phyloP scores from a whole-genome alignment of 352 stramenopile species.

The Phytophthora tubulina region DNA sequence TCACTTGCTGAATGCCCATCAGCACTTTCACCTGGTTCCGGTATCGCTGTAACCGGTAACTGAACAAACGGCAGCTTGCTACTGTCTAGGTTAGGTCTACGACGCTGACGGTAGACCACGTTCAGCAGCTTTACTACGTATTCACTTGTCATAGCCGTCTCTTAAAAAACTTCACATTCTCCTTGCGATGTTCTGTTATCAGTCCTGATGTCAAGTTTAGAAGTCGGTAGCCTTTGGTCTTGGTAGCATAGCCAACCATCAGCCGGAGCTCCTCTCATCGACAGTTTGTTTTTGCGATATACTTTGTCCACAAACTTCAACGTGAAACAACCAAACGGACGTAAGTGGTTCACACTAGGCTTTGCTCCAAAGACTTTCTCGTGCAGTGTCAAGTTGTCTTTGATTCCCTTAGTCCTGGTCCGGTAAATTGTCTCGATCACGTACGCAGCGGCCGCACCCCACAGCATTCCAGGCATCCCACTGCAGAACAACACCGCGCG shows the following conservation, averaged over 20 bases:
- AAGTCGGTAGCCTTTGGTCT: conserved; percentile 9
- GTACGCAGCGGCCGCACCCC: too few relatives aligned
- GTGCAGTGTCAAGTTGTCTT: conserved; percentile 12
- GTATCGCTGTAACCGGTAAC: conserved; percentile 4
- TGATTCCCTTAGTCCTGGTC: conserved; percentile 17
- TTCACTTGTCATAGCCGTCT: background rate
- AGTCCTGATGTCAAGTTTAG: conserved; percentile 2
- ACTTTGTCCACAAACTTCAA: background rate
- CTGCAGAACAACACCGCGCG: conserved; percentile 11
- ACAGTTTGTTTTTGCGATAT: conserved; percentile 8
- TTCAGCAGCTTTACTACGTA: conserved; percentile 17
- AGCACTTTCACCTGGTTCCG: background rate
- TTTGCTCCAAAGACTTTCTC: conserved; percentile 14
- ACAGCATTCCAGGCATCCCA: conserved; percentile 8
- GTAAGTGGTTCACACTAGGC: conserved; percentile 9
- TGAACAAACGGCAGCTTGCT: conserved; percentile 7
- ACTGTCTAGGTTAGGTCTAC: conserved; percentile 13
- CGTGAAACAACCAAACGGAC: conserved; percentile 16
- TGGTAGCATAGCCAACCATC: conserved; percentile 11
- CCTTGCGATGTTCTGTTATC: conserved; percentile 2
- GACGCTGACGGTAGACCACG: conserved; percentile 1
- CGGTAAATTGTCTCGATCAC: conserved; percentile 13
- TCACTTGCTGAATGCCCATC: too few relatives aligned
- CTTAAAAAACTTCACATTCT: conserved; percentile 26
- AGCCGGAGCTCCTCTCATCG: background rate